Evolutionary conservation across 441 rosid species (phyloP).

Genomic region (Metrosideros polymorpha): DNA sequence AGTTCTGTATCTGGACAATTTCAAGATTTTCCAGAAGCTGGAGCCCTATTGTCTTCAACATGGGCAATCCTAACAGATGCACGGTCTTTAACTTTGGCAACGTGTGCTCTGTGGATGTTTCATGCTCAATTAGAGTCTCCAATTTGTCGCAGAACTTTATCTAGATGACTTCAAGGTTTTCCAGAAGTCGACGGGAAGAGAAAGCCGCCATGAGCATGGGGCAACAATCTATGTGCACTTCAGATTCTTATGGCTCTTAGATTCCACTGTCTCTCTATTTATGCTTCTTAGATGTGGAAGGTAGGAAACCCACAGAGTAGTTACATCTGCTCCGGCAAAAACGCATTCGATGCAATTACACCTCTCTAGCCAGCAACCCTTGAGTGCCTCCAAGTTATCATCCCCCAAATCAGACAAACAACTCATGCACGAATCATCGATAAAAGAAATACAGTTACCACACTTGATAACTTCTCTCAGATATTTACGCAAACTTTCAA

Average conservation of each 20-base stretch:
- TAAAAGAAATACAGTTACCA: not conserved
- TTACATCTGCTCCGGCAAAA: not conserved
- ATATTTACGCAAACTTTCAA: not conserved
- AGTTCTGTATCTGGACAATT: not conserved
- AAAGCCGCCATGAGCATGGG: not conserved
- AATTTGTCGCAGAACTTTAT: not conserved
- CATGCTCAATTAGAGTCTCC: not conserved
- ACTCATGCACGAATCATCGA: not conserved
- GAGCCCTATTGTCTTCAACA: not conserved
- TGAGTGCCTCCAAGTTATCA: not conserved
- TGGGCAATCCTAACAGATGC: not conserved
- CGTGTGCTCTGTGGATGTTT: not conserved
- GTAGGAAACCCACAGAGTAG: not conserved
- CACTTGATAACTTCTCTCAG: not conserved
- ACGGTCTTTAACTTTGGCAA: not conserved
- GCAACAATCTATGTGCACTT: not conserved
- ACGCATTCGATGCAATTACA: not conserved
- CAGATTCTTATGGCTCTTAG: not conserved
- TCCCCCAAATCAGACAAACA: not conserved
- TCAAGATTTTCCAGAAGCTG: not conserved
- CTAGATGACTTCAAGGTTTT: not conserved
- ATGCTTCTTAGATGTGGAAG: not conserved
- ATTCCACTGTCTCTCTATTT: not conserved
- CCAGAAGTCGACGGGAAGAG: not conserved
- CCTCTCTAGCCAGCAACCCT: not conserved